phyloP scores from a whole-genome alignment of 192 early-diverging fungal species.

The Pecoramyces ruminantium region DNA sequence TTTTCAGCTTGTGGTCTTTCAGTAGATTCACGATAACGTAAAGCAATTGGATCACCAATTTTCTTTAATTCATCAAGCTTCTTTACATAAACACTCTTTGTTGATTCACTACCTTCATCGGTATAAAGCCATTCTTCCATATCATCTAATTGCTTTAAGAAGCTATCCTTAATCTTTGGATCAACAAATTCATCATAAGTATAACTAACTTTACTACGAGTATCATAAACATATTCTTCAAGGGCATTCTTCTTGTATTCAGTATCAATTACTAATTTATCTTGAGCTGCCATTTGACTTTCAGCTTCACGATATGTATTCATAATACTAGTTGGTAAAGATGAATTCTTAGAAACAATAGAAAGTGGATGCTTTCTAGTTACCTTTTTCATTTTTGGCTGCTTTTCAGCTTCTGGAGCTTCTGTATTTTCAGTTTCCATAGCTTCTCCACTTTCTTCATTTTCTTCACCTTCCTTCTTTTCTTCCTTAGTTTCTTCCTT shows the following conservation, averaged over 20 bases:
- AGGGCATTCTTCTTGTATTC: slow-evolving; percentile 85
- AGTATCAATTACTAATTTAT: slow-evolving; percentile 87
- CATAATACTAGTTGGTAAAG: slow-evolving; percentile 36
- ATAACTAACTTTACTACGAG: slow-evolving; percentile 65
- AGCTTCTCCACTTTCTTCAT: slow-evolving; percentile 10
- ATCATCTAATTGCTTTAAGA: slow-evolving; percentile 48
- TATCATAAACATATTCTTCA: slow-evolving; percentile 97
- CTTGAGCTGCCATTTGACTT: slow-evolving; percentile 61
- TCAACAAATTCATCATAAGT: slow-evolving; percentile 58
- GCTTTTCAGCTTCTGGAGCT: slow-evolving; percentile 12
- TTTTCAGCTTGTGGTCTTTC: slow-evolving; percentile 71
- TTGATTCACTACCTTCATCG: slow-evolving; percentile 16
- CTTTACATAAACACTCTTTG: slow-evolving; percentile 37
- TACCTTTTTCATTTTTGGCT: slow-evolving; percentile 78
- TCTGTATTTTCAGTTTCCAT: slow-evolving; percentile 9
- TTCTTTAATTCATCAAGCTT: slow-evolving; percentile 66
- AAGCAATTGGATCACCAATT: slow-evolving; percentile 60
- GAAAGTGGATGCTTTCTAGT: slow-evolving; percentile 71
- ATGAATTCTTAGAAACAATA: slow-evolving; percentile 43
- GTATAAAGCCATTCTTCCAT: slow-evolving; percentile 93
- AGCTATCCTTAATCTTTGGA: slow-evolving; percentile 48
- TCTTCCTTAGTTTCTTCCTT: slow-evolving; percentile 27
- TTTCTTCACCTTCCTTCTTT: slow-evolving; percentile 23
- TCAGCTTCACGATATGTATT: slow-evolving; percentile 58
- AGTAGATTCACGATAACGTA: slow-evolving; percentile 67